Evolutionary conservation across 257 asterid genomes (phyloP).

Genomic region (Lantana camara): DNA sequence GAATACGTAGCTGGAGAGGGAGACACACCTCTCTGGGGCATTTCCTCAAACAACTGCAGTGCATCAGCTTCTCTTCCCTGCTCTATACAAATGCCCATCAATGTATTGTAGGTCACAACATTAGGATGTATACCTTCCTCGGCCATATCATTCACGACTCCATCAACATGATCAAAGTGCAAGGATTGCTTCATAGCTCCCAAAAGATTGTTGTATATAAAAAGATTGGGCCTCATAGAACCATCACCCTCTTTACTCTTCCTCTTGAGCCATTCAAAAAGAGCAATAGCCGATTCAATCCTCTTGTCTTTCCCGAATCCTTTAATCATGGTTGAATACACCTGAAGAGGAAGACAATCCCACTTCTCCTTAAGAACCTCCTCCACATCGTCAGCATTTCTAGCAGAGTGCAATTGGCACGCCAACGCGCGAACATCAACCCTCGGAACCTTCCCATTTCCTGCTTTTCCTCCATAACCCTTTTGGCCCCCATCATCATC

Average conservation of each 20-base stretch:
- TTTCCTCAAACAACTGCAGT: conserved; percentile 56
- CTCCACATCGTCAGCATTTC: conserved; percentile 72
- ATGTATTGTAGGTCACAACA: conserved; percentile 70
- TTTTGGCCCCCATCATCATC: conserved; percentile 21
- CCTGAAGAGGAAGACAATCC: conserved; percentile 81
- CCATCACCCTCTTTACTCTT: conserved; percentile 48
- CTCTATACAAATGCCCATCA: conserved; percentile 75
- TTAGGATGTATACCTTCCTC: conserved; percentile 63
- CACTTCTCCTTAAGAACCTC: conserved; percentile 57
- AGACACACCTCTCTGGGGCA: conserved; percentile 56
- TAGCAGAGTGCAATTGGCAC: conserved; percentile 44
- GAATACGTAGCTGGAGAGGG: conserved; percentile 90
- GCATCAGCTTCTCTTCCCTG: conserved; percentile 75
- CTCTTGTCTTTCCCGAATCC: conserved; percentile 77
- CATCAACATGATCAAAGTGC: conserved; percentile 48
- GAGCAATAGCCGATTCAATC: conserved; percentile 62
- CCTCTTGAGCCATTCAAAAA: conserved; percentile 84
- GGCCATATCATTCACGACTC: conserved; percentile 59
- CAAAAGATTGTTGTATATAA: conserved; percentile 73
- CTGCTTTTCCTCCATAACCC: conserved; percentile 26
- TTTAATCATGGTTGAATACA: conserved; percentile 73
- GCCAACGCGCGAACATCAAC: conserved; percentile 73
- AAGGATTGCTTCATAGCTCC: conserved; percentile 72
- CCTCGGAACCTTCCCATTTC: conserved; percentile 27
- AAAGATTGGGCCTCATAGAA: conserved; percentile 54